Percentiles rank a stretch among this genome's conserved stretches.
Evolutionary conservation across 495 filamentous ascomycete species (phyloP).

Genomic region (Apiosordaria backusii): DNA sequence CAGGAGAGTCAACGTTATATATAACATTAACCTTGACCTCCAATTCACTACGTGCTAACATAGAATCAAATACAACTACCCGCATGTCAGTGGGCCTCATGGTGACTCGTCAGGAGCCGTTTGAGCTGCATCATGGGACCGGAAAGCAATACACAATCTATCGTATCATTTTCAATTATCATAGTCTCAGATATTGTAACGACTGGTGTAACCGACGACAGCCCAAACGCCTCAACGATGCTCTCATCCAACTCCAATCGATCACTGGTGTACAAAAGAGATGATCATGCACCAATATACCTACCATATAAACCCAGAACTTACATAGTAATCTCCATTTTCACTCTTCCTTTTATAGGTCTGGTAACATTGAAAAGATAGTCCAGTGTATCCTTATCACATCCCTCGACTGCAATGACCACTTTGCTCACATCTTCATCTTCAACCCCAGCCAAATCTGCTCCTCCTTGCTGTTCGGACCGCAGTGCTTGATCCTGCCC

Average conservation of each 20-base stretch:
- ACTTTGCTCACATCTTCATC: slow-evolving; percentile 4
- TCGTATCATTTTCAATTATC: too few species aligned
- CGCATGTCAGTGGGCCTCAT: too few species aligned
- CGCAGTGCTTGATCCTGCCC: neutral
- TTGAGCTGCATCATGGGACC: too few species aligned
- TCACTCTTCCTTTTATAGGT: slow-evolving; percentile 6
- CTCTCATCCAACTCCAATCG: neutral
- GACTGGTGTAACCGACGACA: too few species aligned
- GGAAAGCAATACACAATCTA: too few species aligned
- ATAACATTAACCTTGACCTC: too few species aligned
- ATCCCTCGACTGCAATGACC: slow-evolving; percentile 6
- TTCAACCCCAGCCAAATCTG: neutral
- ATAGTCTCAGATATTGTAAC: too few species aligned
- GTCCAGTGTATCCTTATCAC: slow-evolving; percentile 8
- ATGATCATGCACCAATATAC: neutral
- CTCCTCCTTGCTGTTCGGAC: neutral
- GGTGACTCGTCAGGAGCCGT: too few species aligned
- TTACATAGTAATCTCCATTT: slow-evolving; percentile 12
- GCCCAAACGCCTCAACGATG: neutral
- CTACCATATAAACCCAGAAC: too few species aligned
- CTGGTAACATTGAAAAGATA: slow-evolving; percentile 4
- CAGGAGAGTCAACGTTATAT: too few species aligned
- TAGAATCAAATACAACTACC: too few species aligned
- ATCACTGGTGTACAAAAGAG: neutral
- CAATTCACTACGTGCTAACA: too few species aligned